Conservation (phyloP, 768 basidiomycete genomes). For the Tylopilus vinaceipallidus region DNA sequence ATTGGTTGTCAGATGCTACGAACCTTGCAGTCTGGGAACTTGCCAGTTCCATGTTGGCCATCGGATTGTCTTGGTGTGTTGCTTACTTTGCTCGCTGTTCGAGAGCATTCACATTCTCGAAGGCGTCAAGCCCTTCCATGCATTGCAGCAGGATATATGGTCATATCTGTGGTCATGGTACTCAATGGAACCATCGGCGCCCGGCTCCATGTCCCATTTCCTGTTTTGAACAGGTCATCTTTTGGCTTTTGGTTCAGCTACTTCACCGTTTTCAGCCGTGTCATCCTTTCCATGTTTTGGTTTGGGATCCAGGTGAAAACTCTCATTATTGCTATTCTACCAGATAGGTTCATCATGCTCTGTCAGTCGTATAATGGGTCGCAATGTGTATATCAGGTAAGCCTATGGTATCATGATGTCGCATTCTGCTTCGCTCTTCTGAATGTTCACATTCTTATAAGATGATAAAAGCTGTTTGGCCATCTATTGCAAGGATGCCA, state of each 20-base stretch:
- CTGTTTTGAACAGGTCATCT: constrained; percentile 77
- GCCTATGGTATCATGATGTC: neutral
- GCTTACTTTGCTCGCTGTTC: neutral
- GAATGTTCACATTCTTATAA: constrained; percentile 4
- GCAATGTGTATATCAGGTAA: constrained; percentile 69
- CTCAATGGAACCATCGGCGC: constrained; percentile 79
- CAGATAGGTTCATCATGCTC: neutral
- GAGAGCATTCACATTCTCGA: neutral
- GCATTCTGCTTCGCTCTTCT: neutral
- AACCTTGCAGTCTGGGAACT: constrained; percentile 47
- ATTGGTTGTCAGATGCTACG: constrained; percentile 29
- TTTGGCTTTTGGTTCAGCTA: constrained; percentile 91
- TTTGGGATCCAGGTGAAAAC: constrained; percentile 64
- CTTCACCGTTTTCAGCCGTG: constrained; percentile 77
- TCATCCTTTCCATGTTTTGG: constrained; percentile 80
- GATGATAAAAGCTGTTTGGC: constrained; percentile 86
- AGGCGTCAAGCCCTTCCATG: constrained; percentile 68
- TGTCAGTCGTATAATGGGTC: constrained; percentile 55
- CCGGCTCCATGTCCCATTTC: constrained; percentile 72
- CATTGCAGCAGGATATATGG: constrained; percentile 68
- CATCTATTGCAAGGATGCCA: constrained; percentile 58
- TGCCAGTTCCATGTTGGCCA: constrained; percentile 71
- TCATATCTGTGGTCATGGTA: constrained; percentile 72
- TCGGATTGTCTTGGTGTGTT: constrained; percentile 65
- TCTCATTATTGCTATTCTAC: neutral